Conservation (phyloP, 306 rosid species). For the Senna siamea region DNA sequence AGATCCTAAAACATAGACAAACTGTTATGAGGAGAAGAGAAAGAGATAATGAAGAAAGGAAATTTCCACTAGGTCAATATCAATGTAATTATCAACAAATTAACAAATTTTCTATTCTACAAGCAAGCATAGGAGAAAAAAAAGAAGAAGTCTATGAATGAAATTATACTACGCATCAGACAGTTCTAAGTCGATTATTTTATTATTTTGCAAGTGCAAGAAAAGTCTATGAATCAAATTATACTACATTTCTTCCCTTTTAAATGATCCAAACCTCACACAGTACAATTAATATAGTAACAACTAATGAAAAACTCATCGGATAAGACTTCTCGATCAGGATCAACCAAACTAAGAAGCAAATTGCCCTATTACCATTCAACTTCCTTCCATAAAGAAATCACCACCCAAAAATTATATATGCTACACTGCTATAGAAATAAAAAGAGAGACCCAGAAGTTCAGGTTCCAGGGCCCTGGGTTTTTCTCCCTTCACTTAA, state of each 20-base stretch:
- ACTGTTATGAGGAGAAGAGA: background rate
- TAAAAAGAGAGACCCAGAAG: background rate
- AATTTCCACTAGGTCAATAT: background rate
- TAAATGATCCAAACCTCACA: background rate
- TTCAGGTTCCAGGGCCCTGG: background rate
- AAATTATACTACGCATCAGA: background rate
- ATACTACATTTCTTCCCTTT: background rate
- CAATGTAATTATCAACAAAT: background rate
- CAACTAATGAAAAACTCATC: background rate
- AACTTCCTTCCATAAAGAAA: background rate
- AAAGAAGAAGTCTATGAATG: background rate
- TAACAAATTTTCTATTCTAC: background rate
- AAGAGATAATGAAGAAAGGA: background rate
- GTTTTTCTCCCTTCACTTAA: background rate
- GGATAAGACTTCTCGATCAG: background rate
- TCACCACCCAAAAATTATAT: slow-evolving; percentile 10
- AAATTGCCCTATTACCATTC: background rate
- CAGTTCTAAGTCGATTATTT: background rate
- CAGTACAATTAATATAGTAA: background rate
- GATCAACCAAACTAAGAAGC: slow-evolving; percentile 6
- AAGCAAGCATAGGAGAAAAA: background rate
- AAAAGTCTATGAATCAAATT: background rate
- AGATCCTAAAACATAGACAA: background rate
- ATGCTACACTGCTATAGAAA: background rate
- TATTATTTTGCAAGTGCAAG: background rate